Percentiles rank a stretch among this genome's conserved stretches.
Evolutionary conservation across 345 rosid genomes (phyloP).

Genomic region (Euphorbia peplus): DNA sequence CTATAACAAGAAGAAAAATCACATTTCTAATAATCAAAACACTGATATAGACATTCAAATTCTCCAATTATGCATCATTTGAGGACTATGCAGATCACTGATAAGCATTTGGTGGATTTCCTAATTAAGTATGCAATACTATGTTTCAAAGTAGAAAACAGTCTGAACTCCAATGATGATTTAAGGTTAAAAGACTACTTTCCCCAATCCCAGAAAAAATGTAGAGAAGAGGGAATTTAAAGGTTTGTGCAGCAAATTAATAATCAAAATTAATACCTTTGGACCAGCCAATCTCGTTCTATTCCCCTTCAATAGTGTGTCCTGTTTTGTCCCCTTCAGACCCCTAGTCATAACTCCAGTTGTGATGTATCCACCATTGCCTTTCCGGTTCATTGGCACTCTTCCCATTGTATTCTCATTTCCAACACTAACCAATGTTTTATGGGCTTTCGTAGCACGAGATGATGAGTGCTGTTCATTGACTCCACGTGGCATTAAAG

Average conservation of each 20-base stretch:
- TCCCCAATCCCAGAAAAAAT: background rate
- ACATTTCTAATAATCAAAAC: background rate
- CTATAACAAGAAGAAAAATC: background rate
- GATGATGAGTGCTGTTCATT: conserved; percentile 20
- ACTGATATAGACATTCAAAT: background rate
- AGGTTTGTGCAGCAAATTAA: background rate
- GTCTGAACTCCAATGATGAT: background rate
- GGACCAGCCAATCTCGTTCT: conserved; percentile 22
- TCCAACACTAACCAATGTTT: conserved; percentile 27
- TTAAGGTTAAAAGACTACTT: no score
- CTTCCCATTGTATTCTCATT: conserved; percentile 37
- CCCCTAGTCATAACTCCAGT: conserved; percentile 19
- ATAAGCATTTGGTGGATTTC: background rate
- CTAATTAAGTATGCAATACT: background rate
- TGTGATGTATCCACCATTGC: conserved; percentile 21
- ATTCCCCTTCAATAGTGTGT: conserved; percentile 21
- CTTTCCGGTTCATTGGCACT: conserved; percentile 15
- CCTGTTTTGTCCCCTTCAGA: conserved; percentile 24
- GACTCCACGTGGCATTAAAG: conserved; percentile 21
- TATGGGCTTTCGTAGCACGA: conserved; percentile 19
- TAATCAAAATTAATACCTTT: conserved; percentile 37
- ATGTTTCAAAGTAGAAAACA: background rate
- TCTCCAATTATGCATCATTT: background rate
- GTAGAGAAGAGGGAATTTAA: no score
- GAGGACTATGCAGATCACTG: no score